phyloP scores from a whole-genome alignment of 192 early-diverging fungal species.

The Tieghemiomyces parasiticus region DNA sequence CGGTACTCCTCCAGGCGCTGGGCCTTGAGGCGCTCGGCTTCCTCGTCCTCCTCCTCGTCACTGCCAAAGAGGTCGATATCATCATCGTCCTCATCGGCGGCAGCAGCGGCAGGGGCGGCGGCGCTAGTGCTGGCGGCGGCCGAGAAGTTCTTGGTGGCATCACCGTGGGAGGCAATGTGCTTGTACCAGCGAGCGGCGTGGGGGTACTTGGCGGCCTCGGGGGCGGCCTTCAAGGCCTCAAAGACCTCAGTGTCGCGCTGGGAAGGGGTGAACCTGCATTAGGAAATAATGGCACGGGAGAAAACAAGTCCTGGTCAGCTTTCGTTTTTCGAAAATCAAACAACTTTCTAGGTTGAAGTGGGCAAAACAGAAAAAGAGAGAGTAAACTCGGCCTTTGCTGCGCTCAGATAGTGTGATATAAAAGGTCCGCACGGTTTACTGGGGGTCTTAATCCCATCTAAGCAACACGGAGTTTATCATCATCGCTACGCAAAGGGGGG shows the following conservation, averaged over 20 bases:
- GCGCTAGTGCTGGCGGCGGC: conserved; percentile 27
- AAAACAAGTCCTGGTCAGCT: neutral
- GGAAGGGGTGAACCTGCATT: conserved; percentile 49
- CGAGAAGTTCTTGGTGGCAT: conserved; percentile 29
- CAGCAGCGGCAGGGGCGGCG: conserved; percentile 30
- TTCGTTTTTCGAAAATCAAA: conserved; percentile 1
- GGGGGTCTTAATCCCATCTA: conserved; percentile 16
- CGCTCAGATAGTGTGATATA: too few relatives aligned
- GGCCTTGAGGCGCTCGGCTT: conserved; percentile 74
- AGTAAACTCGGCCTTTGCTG: neutral
- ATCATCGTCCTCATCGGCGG: conserved; percentile 73
- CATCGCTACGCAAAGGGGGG: neutral
- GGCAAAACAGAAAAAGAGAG: conserved; percentile 19
- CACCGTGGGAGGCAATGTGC: conserved; percentile 60
- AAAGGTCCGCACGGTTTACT: conserved; percentile 19
- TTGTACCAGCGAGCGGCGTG: conserved; percentile 92
- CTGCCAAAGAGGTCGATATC: conserved; percentile 94
- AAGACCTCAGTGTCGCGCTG: conserved; percentile 82
- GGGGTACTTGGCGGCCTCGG: conserved; percentile 58
- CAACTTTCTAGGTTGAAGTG: neutral
- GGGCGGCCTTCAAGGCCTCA: conserved; percentile 54
- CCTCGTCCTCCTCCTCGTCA: conserved; percentile 85
- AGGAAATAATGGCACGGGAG: neutral
- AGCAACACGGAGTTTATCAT: neutral
- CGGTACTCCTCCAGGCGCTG: conserved; percentile 82